phyloP scores from a whole-genome alignment of 768 basidiomycete species.

The Rhizopogon sp. region DNA sequence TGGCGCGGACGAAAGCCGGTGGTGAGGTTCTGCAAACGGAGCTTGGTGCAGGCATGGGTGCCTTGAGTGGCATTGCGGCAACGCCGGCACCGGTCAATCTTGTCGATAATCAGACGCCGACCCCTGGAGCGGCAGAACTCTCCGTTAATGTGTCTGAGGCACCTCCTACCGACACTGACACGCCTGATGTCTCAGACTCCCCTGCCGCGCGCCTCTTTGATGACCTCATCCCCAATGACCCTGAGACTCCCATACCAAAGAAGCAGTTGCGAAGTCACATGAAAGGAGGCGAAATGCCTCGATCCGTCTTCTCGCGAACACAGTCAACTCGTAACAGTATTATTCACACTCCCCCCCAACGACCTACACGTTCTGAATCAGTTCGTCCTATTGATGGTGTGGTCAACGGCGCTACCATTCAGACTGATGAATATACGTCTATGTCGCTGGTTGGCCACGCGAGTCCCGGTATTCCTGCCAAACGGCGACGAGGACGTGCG shows the following conservation, averaged over 20 bases:
- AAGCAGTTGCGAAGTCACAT: conserved; percentile 10
- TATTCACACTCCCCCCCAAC: background rate
- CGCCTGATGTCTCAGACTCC: conserved; percentile 7
- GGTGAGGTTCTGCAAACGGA: conserved; percentile 21
- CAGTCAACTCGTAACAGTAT: conserved; percentile 7
- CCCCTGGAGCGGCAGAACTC: conserved; percentile 8
- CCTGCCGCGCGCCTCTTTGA: conserved; percentile 28
- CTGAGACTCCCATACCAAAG: conserved; percentile 12
- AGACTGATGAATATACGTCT: conserved; percentile 4
- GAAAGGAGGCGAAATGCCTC: conserved; percentile 11
- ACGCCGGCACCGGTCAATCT: conserved; percentile 10
- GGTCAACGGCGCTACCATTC: conserved; percentile 5
- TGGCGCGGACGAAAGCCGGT: conserved; percentile 41
- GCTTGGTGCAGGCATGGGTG: conserved; percentile 9
- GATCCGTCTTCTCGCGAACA: conserved; percentile 9
- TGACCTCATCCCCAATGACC: conserved; percentile 16
- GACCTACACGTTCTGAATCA: conserved; percentile 14
- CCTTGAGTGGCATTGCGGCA: conserved; percentile 1
- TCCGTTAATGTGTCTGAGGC: conserved; percentile 13
- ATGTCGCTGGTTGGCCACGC: background rate
- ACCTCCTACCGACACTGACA: background rate
- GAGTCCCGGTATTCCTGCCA: conserved; percentile 12
- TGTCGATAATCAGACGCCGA: conserved; percentile 20
- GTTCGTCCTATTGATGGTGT: conserved; percentile 11
- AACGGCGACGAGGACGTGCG: conserved; percentile 30